These are phyloP conservation scores for Sphagnum tenellum DNA, from an alignment of 225 moss, liverwort and hornwort genomes.

Conservation along the genomic window DNA sequence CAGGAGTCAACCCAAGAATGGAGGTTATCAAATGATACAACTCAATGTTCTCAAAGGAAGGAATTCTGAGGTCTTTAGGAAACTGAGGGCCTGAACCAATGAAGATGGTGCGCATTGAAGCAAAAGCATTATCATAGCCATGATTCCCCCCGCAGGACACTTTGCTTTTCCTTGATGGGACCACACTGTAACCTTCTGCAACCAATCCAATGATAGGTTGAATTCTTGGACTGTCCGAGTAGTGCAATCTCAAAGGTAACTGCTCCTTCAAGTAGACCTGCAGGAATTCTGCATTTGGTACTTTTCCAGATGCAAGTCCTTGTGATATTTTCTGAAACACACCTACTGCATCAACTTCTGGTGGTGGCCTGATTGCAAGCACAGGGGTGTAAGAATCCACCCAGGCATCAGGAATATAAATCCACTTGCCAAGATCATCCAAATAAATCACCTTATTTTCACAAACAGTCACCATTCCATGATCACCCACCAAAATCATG, in stretches of 20 bases:
- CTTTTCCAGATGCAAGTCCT: slow-evolving; percentile 27
- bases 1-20: slow-evolving; percentile 26
- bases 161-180: slow-evolving; percentile 11
- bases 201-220: slow-evolving; percentile 61
- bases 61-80: slow-evolving; percentile 32
- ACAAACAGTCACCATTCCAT: slow-evolving; percentile 53
- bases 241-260: slow-evolving; percentile 38
- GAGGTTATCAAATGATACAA: slow-evolving; percentile 48
- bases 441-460: slow-evolving; percentile 39
- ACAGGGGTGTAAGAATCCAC: slow-evolving; percentile 24
- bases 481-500: slow-evolving; percentile 49
- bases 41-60: slow-evolving; percentile 46
- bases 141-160: slow-evolving; percentile 39
- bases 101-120: slow-evolving; percentile 56
- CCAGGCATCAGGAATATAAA: slow-evolving; percentile 25
- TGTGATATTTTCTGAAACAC: slow-evolving; percentile 25
- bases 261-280: slow-evolving; percentile 44
- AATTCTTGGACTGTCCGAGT: slow-evolving; percentile 28
- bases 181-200: slow-evolving; percentile 44
- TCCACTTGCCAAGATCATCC: slow-evolving; percentile 38
- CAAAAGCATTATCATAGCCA: slow-evolving; percentile 42
- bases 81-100: slow-evolving; percentile 46
- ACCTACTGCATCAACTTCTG: slow-evolving; percentile 18
- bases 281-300: slow-evolving; percentile 39
- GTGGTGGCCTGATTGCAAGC: slow-evolving; percentile 36